Conservation (phyloP, 2,329 filamentous ascomycete genomes). For the Epichloe amarillans region DNA sequence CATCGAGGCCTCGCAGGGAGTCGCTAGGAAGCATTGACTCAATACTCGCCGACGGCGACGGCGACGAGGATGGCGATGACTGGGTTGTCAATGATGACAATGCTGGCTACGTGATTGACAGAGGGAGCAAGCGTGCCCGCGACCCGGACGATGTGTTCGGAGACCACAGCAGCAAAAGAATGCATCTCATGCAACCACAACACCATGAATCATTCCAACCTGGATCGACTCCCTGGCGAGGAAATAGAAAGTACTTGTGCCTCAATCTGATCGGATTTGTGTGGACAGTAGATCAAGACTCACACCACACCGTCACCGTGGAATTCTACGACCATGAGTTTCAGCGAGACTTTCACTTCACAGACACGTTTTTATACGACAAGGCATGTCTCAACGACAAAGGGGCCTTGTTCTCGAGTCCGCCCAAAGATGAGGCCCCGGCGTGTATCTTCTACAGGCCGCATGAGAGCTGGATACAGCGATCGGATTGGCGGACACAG, state of each 20-base stretch:
- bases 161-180: constrained; percentile 34
- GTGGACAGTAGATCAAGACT: constrained; percentile 94
- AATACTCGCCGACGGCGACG: constrained; percentile 52
- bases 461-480: constrained; percentile 89
- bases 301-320: constrained; percentile 84
- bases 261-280: constrained; percentile 89
- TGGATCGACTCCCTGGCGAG: constrained; percentile 89
- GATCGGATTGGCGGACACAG: constrained; percentile 79
- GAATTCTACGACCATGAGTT: constrained; percentile 95
- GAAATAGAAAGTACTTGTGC: constrained; percentile 84
- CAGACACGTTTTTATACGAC: constrained; percentile 89
- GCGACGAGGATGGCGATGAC: constrained; percentile 52
- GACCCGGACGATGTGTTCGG: constrained; percentile 38
- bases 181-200: constrained; percentile 41
- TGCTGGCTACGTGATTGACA: constrained; percentile 64
- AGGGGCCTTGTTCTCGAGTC: constrained; percentile 75
- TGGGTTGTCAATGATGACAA: constrained; percentile 95
- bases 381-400: constrained; percentile 85
- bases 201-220: constrained; percentile 83
- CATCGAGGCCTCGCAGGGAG: constrained; percentile 42
- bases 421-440: constrained; percentile 49
- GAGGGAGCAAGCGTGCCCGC: constrained; percentile 33
- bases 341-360: constrained; percentile 93
- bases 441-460: constrained; percentile 91
- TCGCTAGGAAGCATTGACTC: constrained; percentile 70